phyloP scores from a whole-genome alignment of 139 green algal genomes.

The Chlorokybus atmophyticus region DNA sequence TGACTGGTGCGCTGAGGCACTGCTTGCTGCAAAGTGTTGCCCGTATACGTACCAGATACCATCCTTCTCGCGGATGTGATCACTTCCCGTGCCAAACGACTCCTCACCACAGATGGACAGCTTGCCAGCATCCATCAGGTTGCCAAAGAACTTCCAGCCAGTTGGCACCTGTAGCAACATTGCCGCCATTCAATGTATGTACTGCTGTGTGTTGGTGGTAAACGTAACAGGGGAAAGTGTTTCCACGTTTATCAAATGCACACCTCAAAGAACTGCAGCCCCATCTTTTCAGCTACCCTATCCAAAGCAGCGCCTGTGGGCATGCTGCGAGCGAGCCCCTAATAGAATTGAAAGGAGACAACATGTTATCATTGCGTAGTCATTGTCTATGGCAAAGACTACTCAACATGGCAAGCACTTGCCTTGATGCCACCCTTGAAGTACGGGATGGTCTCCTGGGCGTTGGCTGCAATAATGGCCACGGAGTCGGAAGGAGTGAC shows the following conservation, averaged over 20 bases:
- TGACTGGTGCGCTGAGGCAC: no score
- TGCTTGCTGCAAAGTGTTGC: no score
- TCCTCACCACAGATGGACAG: conserved; percentile 72
- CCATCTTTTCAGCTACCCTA: conserved; percentile 66
- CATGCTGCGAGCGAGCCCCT: conserved; percentile 95
- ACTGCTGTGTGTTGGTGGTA: no score
- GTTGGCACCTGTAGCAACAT: conserved; percentile 85
- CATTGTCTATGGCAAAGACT: no score
- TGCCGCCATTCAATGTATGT: no score
- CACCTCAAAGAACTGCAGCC: conserved; percentile 52
- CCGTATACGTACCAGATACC: no score
- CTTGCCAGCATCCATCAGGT: conserved; percentile 45
- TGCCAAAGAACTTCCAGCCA: conserved; percentile 51
- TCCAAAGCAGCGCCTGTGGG: conserved; percentile 89
- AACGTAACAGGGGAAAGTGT: no score
- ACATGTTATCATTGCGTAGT: no score
- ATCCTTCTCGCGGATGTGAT: conserved; percentile 98
- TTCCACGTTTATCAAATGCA: background rate
- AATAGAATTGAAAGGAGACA: no score
- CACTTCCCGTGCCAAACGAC: conserved; percentile 87
- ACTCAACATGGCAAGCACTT: background rate
- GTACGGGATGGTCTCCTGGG: conserved; percentile 86
- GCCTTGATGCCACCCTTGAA: conserved; percentile 92
- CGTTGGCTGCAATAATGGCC: conserved; percentile 96
- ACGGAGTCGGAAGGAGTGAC: conserved; percentile 91